A percentile compares a stretch with the other conserved stretches of the same genome.
Conservation (phyloP, 2,329 filamentous ascomycete genomes). For the Colletotrichum salicis region DNA sequence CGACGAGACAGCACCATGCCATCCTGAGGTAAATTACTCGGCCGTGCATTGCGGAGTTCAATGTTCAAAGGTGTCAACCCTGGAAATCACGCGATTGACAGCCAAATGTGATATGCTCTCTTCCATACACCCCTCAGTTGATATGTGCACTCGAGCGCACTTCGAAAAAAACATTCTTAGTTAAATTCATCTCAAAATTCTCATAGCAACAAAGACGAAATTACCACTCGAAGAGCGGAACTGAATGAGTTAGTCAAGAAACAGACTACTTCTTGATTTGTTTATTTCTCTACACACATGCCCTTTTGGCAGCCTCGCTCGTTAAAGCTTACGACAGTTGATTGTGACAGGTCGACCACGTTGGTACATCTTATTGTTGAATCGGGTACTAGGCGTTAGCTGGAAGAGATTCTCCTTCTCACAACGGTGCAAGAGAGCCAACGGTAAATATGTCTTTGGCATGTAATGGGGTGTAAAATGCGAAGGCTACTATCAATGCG, state of each 20-base stretch:
- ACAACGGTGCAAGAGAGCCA: neutral
- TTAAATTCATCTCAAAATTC: neutral
- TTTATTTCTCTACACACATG: neutral
- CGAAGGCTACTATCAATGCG: neutral
- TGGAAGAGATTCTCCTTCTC: neutral
- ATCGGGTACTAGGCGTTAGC: neutral
- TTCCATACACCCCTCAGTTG: no score
- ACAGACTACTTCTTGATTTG: neutral
- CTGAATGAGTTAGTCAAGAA: no score
- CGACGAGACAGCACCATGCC: neutral
- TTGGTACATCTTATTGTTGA: neutral
- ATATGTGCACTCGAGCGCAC: neutral
- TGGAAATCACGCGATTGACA: neutral
- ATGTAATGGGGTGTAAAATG: neutral
- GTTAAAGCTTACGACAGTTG: neutral
- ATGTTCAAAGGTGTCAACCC: neutral
- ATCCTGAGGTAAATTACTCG: neutral
- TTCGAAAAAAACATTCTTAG: no score
- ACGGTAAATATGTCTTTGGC: neutral
- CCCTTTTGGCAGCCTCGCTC: neutral
- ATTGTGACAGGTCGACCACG: neutral
- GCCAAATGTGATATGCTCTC: neutral
- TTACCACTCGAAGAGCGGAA: neutral
- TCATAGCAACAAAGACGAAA: neutral
- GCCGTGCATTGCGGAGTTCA: neutral